Percentiles rank a stretch among this genome's conserved stretches.
Conservation (phyloP, 2,329 filamentous ascomycete species). For the Claviceps humidiphila region DNA sequence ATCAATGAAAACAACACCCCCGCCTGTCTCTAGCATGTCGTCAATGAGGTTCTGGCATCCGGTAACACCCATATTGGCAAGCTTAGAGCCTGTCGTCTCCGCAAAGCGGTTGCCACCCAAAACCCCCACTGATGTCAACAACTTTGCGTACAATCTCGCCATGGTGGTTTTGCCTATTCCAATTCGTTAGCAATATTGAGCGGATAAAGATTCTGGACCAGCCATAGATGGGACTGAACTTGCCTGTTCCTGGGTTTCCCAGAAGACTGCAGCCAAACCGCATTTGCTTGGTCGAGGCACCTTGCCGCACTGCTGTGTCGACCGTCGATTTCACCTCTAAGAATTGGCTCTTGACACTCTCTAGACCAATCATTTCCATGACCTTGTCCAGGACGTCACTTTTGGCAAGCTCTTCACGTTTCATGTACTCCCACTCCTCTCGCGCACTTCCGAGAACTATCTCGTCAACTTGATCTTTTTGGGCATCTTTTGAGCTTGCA, state of each 20-base stretch:
- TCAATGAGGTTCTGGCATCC: slow-evolving; percentile 39
- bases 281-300: slow-evolving; percentile 38
- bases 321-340: slow-evolving; percentile 49
- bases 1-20: slow-evolving; percentile 64
- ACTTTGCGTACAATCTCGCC: slow-evolving; percentile 54
- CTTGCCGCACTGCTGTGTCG: slow-evolving; percentile 46
- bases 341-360: slow-evolving; percentile 52
- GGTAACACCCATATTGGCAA: slow-evolving; percentile 48
- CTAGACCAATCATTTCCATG: slow-evolving; percentile 60
- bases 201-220: neutral
- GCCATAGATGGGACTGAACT: slow-evolving; percentile 6
- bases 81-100: slow-evolving; percentile 54
- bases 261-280: slow-evolving; percentile 50
- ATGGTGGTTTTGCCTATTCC: slow-evolving; percentile 54
- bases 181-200: neutral
- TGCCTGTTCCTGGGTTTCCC: slow-evolving; percentile 65
- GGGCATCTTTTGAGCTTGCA: neutral
- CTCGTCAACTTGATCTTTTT: too few species aligned
- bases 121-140: slow-evolving; percentile 47
- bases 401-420: slow-evolving; percentile 31
- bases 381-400: slow-evolving; percentile 46
- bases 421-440: slow-evolving; percentile 50
- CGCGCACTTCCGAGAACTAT: slow-evolving; percentile 17
- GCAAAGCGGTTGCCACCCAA: slow-evolving; percentile 47
- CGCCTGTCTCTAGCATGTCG: slow-evolving; percentile 39